Conservation (phyloP, 495 filamentous ascomycete species). For the Neurospora intermedia region DNA sequence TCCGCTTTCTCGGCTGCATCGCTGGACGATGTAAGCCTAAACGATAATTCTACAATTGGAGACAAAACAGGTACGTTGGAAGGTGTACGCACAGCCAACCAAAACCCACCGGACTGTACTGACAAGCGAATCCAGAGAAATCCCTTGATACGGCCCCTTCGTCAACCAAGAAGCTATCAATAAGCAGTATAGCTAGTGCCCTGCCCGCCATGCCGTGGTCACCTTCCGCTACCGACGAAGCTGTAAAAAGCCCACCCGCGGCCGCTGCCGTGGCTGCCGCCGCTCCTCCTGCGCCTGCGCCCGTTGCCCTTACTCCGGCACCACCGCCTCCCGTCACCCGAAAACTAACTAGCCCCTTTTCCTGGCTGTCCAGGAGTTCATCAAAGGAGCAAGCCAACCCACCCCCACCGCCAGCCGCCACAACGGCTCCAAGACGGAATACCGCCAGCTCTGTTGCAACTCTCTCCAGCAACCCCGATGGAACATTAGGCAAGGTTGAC, state of each 20-base stretch:
- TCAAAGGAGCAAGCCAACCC: conserved; percentile 50
- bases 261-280: conserved; percentile 18
- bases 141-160: conserved; percentile 18
- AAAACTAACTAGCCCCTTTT: conserved; percentile 71
- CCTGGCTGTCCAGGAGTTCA: conserved; percentile 73
- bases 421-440: conserved; percentile 39
- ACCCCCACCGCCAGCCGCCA: conserved; percentile 33
- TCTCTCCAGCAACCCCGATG: conserved; percentile 60
- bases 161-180: conserved; percentile 31
- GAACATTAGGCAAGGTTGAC: conserved; percentile 59
- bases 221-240: conserved; percentile 28
- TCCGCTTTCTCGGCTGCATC: conserved; percentile 15
- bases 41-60: conserved; percentile 34
- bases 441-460: conserved; percentile 68
- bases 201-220: conserved; percentile 48
- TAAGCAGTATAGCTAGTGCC: conserved; percentile 35
- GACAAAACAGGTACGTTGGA: conserved; percentile 18
- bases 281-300: conserved; percentile 17
- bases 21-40: conserved; percentile 61
- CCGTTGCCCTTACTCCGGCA: conserved; percentile 29
- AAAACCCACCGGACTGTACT: background rate
- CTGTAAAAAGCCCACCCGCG: conserved; percentile 22
- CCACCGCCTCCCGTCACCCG: conserved; percentile 34
- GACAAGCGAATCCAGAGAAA: conserved; percentile 8
- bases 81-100: background rate